Base-by-base conservation (phyloP, 2,329 filamentous ascomycete species). In the Penicillium sp. region DNA sequence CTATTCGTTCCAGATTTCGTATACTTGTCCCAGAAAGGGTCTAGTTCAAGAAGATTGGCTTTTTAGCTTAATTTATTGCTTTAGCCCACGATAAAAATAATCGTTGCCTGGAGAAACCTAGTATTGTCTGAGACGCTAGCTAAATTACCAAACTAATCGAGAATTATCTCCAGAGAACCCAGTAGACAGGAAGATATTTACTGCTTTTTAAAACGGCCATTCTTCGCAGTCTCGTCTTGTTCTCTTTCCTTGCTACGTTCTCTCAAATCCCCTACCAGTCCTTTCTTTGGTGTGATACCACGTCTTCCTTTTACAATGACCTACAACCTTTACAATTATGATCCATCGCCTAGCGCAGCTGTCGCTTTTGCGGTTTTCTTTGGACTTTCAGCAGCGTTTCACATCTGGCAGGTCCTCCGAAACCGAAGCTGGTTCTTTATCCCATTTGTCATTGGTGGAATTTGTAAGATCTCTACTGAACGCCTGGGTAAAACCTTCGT, bases 401-500 rank as follows among this genome's bases (percentile, higher is more conserved):
- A 62, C 41, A 37, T 37, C 11, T 62, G 55, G 39, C 61, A 65
- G 41, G 45, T 68, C 35, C 29, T 56, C 29, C 54, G 53, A 21
- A 55, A 58, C 26, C 57, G 58, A 48, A 63, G 58, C 35, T 66
- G 65, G 58, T 68, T 65, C 53, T 65, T 65, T 48, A 63, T 56
- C 22, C 62, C 71, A 75, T 80, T 83, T 59, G 71, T 82, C 55
- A 63, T 75, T 3, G 65, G 80, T 7, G 56, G 60, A 24, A 16
- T 55, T 14, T 66, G 66, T 68, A 31, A 29, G 65, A 62, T 31
- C n/a, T 19, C 16, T 41, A 22, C 9, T 22, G 19, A 41, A 22
- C 39, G 11, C 27, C 27, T 4, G 27, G 27, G 27, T 2, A 41
- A 22, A 0, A 22, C 19, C 39, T 22, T 14, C 39, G 1, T 41